Evolutionary conservation across 371 early-diverging fungal genomes (phyloP), one percentile per base, ranked within the genome.

Genomic region (Apophysomyces elegans): DNA sequence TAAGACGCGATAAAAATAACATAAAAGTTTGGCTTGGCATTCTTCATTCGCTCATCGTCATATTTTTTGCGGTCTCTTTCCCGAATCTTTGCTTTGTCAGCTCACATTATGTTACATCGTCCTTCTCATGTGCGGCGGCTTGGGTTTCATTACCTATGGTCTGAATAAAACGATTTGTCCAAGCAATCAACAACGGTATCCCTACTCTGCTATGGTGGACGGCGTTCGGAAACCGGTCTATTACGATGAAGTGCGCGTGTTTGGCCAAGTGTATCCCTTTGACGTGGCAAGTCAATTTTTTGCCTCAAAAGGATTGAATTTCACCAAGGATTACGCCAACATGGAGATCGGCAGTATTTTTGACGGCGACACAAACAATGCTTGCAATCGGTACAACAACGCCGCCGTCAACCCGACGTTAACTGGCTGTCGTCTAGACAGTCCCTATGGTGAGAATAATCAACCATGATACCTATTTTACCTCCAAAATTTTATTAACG

Each of bases 81-180:
- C 7, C 46, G 2, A 32, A 41, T 63, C 39, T 54, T 64, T 14
- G 37, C 56, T 67, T 59, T 12, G 50, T 41, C 41, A 90, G 83
- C 76, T 90, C 44, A 83, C 88, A 0, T 76, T 91, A 37, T 82
- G 83, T 67, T 85, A 80, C 69, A 86, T 95, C 64, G 90, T 94
- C 46, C 65, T 88, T 8, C 36, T 82, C 32, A 70, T 91, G n/a
- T 91, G 92, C 68, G 84, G 79, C 16, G 61, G 79, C 0, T 79
- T 94, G 14, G 90, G 88, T 37, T 92, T 88, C 68, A 70, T 94
- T 56, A 92, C 91, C 41, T 91, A 89, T 69, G 90, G 87, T 57
- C 70, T 88, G 26, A 76, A 79, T 38, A 60, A 76, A 26, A 76
- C 83, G 32, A 66, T 89, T 4, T 89, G 90, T 70, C 80, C 84